Conservation (phyloP, 352 stramenopile genomes). For the Pythium apleroticum region DNA sequence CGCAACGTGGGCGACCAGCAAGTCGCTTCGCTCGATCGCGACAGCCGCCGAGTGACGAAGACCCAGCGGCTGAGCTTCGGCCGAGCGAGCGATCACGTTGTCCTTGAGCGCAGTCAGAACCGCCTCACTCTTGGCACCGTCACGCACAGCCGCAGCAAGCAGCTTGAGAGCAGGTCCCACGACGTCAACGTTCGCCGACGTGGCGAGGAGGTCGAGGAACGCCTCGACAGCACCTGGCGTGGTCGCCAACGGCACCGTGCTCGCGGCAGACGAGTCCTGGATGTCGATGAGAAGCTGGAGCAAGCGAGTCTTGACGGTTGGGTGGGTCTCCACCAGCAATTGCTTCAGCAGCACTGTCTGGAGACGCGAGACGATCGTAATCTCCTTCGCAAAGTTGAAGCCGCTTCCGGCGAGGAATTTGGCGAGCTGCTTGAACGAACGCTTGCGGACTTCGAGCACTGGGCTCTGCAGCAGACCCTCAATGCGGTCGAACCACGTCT, state of each 20-base stretch:
- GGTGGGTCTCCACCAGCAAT: slow-evolving; percentile 60
- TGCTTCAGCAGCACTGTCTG: slow-evolving; percentile 44
- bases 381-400: slow-evolving; percentile 17
- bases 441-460: slow-evolving; percentile 67
- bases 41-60: slow-evolving; percentile 59
- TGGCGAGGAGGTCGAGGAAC: slow-evolving; percentile 30
- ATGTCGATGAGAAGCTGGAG: slow-evolving; percentile 52
- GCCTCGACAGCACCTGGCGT: slow-evolving; percentile 14
- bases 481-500: slow-evolving; percentile 18
- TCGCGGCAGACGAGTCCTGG: slow-evolving; percentile 27
- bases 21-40: slow-evolving; percentile 44
- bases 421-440: slow-evolving; percentile 52
- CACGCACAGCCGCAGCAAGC: slow-evolving; percentile 42
- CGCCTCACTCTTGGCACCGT: slow-evolving; percentile 15
- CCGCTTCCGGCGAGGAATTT: slow-evolving; percentile 20
- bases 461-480: slow-evolving; percentile 38
- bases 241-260: slow-evolving; percentile 23
- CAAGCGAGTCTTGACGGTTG: slow-evolving; percentile 57
- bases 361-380: slow-evolving; percentile 24
- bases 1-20: slow-evolving; percentile 34
- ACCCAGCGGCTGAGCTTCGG: slow-evolving; percentile 56
- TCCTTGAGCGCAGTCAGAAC: slow-evolving; percentile 22
- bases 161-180: slow-evolving; percentile 57
- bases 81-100: slow-evolving; percentile 46
- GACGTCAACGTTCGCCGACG: slow-evolving; percentile 51